These are phyloP conservation scores for Cantharellus cinnabarinus DNA, from an alignment of 768 basidiomycete species.

Conservation along the genomic window DNA sequence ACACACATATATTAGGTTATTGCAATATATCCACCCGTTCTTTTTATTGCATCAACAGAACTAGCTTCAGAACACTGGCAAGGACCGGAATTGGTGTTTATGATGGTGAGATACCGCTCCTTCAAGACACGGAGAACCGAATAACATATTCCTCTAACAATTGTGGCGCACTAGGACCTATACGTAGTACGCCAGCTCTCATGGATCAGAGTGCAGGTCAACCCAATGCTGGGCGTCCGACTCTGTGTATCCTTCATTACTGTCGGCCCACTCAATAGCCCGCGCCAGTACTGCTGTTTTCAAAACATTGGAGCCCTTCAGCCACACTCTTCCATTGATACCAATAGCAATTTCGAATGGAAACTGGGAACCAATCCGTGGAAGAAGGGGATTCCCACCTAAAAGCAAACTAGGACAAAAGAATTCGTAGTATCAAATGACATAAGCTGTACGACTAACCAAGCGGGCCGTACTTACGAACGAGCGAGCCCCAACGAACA, in stretches of 20 bases:
- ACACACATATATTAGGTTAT: no score
- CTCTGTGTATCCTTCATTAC: neutral
- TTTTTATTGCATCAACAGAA: no score
- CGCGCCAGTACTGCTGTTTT: slow-evolving; percentile 57
- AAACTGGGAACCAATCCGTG: slow-evolving; percentile 57
- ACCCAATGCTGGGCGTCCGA: no score
- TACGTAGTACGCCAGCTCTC: no score
- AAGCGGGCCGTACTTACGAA: slow-evolving; percentile 31
- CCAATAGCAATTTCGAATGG: slow-evolving; percentile 81
- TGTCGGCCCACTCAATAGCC: slow-evolving; percentile 36
- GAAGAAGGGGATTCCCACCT: slow-evolving; percentile 45
- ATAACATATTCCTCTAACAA: no score
- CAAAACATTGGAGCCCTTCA: slow-evolving; percentile 50
- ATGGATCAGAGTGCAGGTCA: no score
- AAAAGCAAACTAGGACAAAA: neutral
- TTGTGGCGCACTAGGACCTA: no score
- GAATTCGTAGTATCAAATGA: neutral
- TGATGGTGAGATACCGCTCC: no score
- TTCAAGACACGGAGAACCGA: no score
- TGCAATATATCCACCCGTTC: no score
- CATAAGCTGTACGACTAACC: neutral
- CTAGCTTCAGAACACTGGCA: no score
- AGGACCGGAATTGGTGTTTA: no score
- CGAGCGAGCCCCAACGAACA: slow-evolving; percentile 76
- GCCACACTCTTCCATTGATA: slow-evolving; percentile 82